phyloP scores from a whole-genome alignment of 331 rosid species.

The Spiraea crenata region DNA sequence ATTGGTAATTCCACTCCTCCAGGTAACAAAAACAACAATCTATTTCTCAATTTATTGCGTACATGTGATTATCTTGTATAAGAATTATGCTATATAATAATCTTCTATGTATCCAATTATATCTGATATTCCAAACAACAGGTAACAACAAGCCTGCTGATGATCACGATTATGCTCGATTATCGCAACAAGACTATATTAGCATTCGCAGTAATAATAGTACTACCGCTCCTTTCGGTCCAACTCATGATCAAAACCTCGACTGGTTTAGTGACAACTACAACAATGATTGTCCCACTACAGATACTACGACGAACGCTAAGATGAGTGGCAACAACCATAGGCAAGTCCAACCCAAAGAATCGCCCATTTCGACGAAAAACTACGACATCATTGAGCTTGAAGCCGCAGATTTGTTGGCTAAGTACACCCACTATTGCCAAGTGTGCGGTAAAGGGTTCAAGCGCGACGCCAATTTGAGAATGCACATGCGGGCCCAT shows the following conservation, averaged over 20 bases:
- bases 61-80: no score
- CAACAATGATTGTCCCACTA: slow-evolving; percentile 20
- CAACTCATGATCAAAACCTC: slow-evolving; percentile 27
- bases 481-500: slow-evolving; percentile 99
- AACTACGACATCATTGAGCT: slow-evolving; percentile 55
- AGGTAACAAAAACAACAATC: neutral
- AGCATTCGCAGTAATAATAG: neutral
- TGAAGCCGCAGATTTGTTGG: slow-evolving; percentile 66
- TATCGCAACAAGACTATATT: neutral
- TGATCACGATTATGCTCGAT: neutral
- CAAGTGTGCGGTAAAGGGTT: slow-evolving; percentile 93
- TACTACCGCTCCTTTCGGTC: neutral
- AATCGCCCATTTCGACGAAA: neutral
- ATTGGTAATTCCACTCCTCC: neutral
- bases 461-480: slow-evolving; percentile 80
- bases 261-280: slow-evolving; percentile 54
- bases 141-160: neutral
- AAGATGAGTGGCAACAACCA: neutral
- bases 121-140: no score
- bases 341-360: neutral
- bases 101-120: no score
- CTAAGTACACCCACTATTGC: slow-evolving; percentile 92
- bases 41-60: no score
- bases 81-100: no score
- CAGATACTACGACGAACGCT: neutral